phyloP scores from a whole-genome alignment of 2,329 filamentous ascomycete genomes.

The Penicillium sp. region DNA sequence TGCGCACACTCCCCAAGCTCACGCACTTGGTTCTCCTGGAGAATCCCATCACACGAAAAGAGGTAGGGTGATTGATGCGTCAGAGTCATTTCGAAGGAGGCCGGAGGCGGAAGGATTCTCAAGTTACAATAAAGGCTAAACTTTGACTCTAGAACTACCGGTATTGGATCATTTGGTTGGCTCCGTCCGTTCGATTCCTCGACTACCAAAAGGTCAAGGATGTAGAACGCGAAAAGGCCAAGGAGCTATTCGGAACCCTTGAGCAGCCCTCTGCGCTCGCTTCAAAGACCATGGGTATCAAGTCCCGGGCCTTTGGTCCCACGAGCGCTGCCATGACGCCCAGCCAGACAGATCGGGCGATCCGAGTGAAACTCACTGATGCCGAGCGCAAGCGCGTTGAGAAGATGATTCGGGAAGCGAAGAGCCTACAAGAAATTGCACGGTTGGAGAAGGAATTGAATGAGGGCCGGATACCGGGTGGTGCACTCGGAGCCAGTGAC shows the following conservation, averaged over 20 bases:
- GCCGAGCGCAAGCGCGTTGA: constrained; percentile 80
- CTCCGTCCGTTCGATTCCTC: constrained; percentile 77
- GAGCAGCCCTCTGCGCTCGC: constrained; percentile 76
- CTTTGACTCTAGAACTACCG: constrained; percentile 66
- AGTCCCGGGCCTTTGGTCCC: constrained; percentile 68
- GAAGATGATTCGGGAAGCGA: constrained; percentile 80
- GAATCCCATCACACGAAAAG: constrained; percentile 86
- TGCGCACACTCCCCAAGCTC: constrained; percentile 62
- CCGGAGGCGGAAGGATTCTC: no score
- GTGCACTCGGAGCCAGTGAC: constrained; percentile 40
- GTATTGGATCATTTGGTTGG: constrained; percentile 83
- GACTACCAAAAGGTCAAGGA: constrained; percentile 91
- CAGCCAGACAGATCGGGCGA: constrained; percentile 53
- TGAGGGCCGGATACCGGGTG: constrained; percentile 76
- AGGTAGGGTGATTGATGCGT: constrained; percentile 54
- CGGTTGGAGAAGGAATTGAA: constrained; percentile 84
- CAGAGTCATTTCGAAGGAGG: neutral
- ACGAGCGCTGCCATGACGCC: constrained; percentile 36
- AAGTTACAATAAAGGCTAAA: constrained; percentile 2
- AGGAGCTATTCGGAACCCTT: constrained; percentile 72
- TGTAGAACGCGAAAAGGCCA: constrained; percentile 68
- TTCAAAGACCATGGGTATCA: constrained; percentile 75
- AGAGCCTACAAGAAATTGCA: constrained; percentile 83
- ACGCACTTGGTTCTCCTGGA: constrained; percentile 76
- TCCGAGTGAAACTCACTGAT: constrained; percentile 77